Conservation (phyloP, 2,329 filamentous ascomycete species). For the Colletotrichum nymphaeae region DNA sequence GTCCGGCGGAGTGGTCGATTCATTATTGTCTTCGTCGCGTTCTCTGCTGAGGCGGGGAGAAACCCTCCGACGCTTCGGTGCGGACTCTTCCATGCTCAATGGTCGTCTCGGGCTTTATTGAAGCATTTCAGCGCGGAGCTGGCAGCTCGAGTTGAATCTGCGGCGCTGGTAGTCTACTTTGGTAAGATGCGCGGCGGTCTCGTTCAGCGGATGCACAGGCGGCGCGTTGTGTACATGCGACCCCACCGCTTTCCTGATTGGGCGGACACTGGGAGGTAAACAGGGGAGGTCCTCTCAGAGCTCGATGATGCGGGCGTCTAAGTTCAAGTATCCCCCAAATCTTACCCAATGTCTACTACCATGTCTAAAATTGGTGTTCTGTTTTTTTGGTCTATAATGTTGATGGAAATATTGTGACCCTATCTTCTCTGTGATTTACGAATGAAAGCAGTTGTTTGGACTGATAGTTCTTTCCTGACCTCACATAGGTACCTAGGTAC, state of each 20-base stretch:
- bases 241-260: conserved; percentile 38
- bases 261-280: neutral
- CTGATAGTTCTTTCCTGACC: neutral
- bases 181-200: neutral
- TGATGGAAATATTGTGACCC: too few relatives aligned
- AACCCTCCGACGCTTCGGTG: conserved; percentile 73
- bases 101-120: neutral
- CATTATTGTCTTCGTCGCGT: conserved; percentile 38
- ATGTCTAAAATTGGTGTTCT: too few relatives aligned
- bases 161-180: neutral
- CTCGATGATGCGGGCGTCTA: neutral
- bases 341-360: neutral
- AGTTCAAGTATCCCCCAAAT: neutral
- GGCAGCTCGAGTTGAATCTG: neutral
- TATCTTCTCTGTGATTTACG: too few relatives aligned
- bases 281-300: neutral
- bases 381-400: too few relatives aligned
- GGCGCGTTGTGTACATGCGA: conserved; percentile 36
- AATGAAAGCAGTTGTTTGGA: neutral
- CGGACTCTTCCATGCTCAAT: conserved; percentile 61
- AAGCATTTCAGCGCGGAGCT: neutral
- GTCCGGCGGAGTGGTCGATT: conserved; percentile 50
- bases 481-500: neutral
- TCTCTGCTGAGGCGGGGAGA: conserved; percentile 61
- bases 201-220: neutral